phyloP scores from a whole-genome alignment of 345 rosid genomes.

The Dipteronia sinensis region DNA sequence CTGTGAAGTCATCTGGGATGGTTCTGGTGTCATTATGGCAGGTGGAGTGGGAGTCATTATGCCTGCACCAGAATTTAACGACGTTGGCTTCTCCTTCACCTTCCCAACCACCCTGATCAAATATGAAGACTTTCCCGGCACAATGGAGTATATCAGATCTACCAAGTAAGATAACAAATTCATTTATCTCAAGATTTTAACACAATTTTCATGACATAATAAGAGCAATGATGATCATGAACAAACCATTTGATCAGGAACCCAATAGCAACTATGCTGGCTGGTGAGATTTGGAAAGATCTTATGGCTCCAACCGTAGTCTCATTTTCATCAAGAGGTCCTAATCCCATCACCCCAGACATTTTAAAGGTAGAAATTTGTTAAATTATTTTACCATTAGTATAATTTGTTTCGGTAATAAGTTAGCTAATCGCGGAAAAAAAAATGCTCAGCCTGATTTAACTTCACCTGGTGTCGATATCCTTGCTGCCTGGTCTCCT shows the following conservation, averaged over 20 bases:
- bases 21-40: background rate
- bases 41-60: background rate
- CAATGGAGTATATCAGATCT: constrained; percentile 24
- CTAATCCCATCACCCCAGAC: constrained; percentile 13
- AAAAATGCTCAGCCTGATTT: constrained; percentile 31
- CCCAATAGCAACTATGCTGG: constrained; percentile 29
- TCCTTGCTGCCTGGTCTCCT: constrained; percentile 39
- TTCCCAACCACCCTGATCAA: background rate
- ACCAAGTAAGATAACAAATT: constrained; percentile 16
- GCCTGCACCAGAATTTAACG: background rate
- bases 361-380: constrained; percentile 30
- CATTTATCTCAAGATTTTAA: background rate
- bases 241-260: constrained; percentile 8
- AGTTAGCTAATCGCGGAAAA: background rate
- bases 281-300: constrained; percentile 21
- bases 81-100: background rate
- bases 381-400: background rate
- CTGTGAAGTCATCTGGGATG: constrained; percentile 2
- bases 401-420: background rate
- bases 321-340: constrained; percentile 14
- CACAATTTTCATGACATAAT: background rate
- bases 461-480: constrained; percentile 35
- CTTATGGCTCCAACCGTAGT: constrained; percentile 25
- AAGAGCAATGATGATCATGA: background rate
- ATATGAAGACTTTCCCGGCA: background rate